Percentiles rank a stretch among this genome's conserved stretches.
Conservation (phyloP, 73 alveolate genomes). For the Paramecium octaurelia region DNA sequence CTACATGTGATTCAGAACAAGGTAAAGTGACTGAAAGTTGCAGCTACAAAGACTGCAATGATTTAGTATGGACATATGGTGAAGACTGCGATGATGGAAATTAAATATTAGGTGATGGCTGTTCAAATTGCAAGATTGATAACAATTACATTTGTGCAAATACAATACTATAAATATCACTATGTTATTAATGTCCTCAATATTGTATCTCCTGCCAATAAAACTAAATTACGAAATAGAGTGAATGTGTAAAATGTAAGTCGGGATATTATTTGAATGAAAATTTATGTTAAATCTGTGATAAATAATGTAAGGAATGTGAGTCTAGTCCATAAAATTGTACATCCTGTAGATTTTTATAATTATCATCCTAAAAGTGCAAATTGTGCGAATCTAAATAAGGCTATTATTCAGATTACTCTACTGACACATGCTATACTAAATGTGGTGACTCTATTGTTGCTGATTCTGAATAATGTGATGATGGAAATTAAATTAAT, state of each 20-base stretch:
- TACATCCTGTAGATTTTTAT: not conserved
- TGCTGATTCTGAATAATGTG: conserved; percentile 58
- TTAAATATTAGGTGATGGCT: not conserved
- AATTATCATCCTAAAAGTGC: not conserved
- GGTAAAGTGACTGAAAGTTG: not conserved
- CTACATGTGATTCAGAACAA: not conserved
- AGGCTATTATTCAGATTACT: not conserved
- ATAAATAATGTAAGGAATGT: not conserved
- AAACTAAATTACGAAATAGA: not conserved
- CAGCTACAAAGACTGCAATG: not conserved
- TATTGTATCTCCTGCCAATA: not conserved
- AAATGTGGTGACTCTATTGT: conserved; percentile 71
- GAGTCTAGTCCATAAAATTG: not conserved
- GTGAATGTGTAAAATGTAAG: conserved; percentile 30
- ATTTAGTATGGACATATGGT: not conserved
- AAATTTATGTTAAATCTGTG: not conserved
- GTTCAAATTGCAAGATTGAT: not conserved
- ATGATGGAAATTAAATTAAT: conserved; percentile 67
- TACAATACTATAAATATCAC: not conserved
- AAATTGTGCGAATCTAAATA: not conserved
- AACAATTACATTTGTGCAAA: not conserved
- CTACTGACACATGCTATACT: conserved; percentile 61
- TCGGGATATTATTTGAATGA: not conserved
- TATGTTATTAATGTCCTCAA: not conserved
- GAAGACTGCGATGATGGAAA: not conserved